phyloP scores from a whole-genome alignment of 768 basidiomycete species.

The Leccinum uliginosum region DNA sequence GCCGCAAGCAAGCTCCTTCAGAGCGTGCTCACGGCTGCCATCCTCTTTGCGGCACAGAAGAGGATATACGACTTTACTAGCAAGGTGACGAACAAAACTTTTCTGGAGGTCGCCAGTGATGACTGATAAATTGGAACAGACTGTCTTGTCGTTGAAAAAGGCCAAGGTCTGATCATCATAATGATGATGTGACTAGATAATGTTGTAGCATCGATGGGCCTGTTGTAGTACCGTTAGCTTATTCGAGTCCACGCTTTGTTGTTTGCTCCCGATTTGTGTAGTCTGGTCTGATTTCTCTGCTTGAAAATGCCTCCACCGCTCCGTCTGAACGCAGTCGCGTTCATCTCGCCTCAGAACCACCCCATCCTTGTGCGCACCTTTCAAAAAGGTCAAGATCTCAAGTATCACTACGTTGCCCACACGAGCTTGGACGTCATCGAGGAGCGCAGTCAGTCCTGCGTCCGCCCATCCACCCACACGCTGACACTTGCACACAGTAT shows the following conservation, averaged over 20 bases:
- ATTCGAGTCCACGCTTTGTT: background rate
- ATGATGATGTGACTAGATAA: background rate
- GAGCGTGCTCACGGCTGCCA: conserved; percentile 89
- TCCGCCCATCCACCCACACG: background rate
- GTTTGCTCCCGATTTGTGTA: background rate
- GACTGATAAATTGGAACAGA: conserved; percentile 11
- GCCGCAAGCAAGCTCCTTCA: conserved; percentile 85
- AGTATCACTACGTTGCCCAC: conserved; percentile 90
- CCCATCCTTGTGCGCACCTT: conserved; percentile 75
- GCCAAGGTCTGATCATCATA: background rate
- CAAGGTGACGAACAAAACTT: conserved; percentile 28
- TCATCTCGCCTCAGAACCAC: conserved; percentile 80
- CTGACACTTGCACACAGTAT: background rate
- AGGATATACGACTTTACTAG: conserved; percentile 75
- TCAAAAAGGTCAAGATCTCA: conserved; percentile 56
- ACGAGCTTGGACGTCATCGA: conserved; percentile 89
- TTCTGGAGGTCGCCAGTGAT: background rate
- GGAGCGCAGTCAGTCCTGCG: conserved; percentile 66
- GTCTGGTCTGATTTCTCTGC: no score
- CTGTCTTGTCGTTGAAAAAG: conserved; percentile 11
- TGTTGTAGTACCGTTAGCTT: background rate
- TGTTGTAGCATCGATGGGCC: background rate
- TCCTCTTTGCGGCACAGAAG: conserved; percentile 87
- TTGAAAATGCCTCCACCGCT: conserved; percentile 62
- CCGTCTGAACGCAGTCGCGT: conserved; percentile 77